Conservation (phyloP, 2,329 filamentous ascomycete genomes). For the Zalaria sp. region DNA sequence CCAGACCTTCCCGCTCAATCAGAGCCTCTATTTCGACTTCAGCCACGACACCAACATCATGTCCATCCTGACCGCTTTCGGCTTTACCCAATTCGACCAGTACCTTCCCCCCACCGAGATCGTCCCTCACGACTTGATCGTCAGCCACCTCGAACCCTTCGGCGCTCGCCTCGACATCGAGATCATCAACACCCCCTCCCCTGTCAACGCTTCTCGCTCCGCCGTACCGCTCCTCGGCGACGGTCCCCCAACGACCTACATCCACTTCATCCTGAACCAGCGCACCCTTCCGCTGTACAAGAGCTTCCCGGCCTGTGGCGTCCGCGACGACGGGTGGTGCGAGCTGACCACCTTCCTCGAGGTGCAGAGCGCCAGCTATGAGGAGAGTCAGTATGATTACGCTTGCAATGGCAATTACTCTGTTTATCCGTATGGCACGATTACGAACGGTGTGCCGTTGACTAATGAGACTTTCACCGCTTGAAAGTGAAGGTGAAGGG, state of each 20-base stretch:
- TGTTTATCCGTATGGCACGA: constrained; percentile 31
- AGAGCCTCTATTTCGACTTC: constrained; percentile 64
- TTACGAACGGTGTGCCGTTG: constrained; percentile 36
- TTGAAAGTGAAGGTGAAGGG: background rate
- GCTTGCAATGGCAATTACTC: constrained; percentile 50
- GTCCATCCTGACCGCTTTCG: constrained; percentile 57
- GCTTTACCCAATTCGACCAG: constrained; percentile 52
- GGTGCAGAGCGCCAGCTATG: constrained; percentile 44
- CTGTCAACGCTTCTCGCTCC: constrained; percentile 41
- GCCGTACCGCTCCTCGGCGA: constrained; percentile 31
- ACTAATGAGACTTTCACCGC: background rate
- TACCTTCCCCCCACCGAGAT: constrained; percentile 42
- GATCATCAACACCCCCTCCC: constrained; percentile 52
- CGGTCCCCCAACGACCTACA: constrained; percentile 19
- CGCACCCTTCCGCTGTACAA: constrained; percentile 54
- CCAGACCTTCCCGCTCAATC: constrained; percentile 58
- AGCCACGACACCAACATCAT: constrained; percentile 62
- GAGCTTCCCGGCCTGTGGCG: constrained; percentile 52
- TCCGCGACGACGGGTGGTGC: constrained; percentile 62
- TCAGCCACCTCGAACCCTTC: constrained; percentile 57
- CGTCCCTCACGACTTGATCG: constrained; percentile 46
- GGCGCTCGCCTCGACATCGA: constrained; percentile 62
- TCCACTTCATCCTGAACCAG: constrained; percentile 33
- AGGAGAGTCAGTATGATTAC: constrained; percentile 46
- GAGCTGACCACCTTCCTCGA: constrained; percentile 54